Evolutionary conservation across 2,329 filamentous ascomycete species (phyloP), one percentile per base, ranked within the genome.

Genomic region (Phoma sp.): DNA sequence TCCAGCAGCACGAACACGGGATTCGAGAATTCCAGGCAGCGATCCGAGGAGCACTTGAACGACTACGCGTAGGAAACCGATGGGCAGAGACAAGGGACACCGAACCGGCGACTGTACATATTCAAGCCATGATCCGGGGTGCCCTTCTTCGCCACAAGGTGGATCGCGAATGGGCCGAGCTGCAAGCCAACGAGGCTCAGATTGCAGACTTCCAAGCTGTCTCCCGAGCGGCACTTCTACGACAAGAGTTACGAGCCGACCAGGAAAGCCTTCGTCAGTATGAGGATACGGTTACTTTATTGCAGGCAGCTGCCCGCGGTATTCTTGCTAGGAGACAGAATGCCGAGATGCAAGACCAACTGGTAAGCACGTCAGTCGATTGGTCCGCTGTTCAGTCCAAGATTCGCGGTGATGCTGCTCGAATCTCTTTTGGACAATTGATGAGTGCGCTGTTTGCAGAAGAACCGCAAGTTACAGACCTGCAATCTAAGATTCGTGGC

Each of bases 271-370:
- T 78, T 36, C 69, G 73, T 30, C 70, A 72, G 39, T 64, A 76
- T 18, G 77, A 79, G 49, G 67, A 71, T 24, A 56, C 70, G n/a
- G 68, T 80, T 57, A 79, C 79, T 46, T 75, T 79, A 47, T 74
- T 92, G 54, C 89, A 93, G 77, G 85, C 88, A 64, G 83, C 83
- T 55, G 81, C 84, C 32, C 83, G 89, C 73, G 89, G 71, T 24
- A 61, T 64, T 38, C 61, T 74, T 41, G 74, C 75, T 53, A 76
- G 79, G 60, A 71, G 69, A 32, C 69, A 67, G 30, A 75, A 79
- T 35, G 69, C 70, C 1, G 67, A 71, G n/a, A 60, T 79, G 35
- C 69, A 74, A 52, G 60, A 77, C 33, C 71, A 73, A 41, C 69
- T 83, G 53, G 72, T 72, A 61, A 73, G 72, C 52, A 75, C 73